Conservation (phyloP, 1,139 yeast species). For the Pichia kudriavzevii region DNA sequence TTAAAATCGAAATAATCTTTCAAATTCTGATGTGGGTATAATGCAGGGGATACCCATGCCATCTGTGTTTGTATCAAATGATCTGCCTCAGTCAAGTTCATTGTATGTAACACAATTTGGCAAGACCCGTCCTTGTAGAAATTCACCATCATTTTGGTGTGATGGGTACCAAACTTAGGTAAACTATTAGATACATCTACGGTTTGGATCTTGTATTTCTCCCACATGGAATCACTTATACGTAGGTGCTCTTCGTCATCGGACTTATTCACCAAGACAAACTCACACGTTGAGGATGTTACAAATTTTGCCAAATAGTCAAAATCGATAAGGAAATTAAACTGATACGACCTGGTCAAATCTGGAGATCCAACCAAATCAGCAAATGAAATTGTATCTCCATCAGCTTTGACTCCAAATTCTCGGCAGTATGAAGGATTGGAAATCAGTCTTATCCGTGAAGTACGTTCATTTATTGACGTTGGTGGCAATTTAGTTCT, state of each 20-base stretch:
- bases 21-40: slow-evolving; percentile 19
- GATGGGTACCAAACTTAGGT: slow-evolving; percentile 43
- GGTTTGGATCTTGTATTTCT: slow-evolving; percentile 18
- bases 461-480: slow-evolving; percentile 10
- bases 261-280: slow-evolving; percentile 14
- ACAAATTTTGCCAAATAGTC: slow-evolving; percentile 33
- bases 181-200: slow-evolving; percentile 21
- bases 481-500: neutral
- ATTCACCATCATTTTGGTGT: slow-evolving; percentile 60
- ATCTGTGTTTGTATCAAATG: slow-evolving; percentile 54
- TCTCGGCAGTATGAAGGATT: slow-evolving; percentile 19
- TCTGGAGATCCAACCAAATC: slow-evolving; percentile 31
- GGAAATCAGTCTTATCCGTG: slow-evolving; percentile 23
- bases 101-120: slow-evolving; percentile 52
- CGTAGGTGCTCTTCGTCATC: slow-evolving; percentile 16
- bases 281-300: slow-evolving; percentile 8
- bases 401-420: slow-evolving; percentile 18
- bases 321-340: slow-evolving; percentile 42
- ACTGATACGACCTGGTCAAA: slow-evolving; percentile 38
- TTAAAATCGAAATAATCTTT: slow-evolving; percentile 9
- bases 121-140: slow-evolving; percentile 36
- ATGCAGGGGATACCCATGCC: slow-evolving; percentile 53
- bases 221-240: slow-evolving; percentile 16
- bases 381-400: slow-evolving; percentile 25
- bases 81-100: slow-evolving; percentile 50